Evolutionary conservation across 2,329 filamentous ascomycete genomes (phyloP).

Genomic region (Paramyrothecium sp.): DNA sequence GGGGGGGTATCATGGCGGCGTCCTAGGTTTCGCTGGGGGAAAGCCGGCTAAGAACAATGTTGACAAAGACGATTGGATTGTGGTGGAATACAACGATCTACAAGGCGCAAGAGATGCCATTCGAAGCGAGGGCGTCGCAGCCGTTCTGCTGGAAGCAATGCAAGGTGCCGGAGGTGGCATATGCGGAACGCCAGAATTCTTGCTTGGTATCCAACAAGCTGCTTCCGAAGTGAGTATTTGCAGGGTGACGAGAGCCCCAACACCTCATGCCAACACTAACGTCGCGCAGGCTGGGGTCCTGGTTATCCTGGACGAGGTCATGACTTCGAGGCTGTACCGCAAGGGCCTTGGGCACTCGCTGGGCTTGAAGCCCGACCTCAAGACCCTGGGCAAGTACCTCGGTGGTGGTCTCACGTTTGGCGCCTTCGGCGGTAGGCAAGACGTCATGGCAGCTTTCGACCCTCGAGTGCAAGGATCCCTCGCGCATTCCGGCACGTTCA

Average conservation of each 20-base stretch:
- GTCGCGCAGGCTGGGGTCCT: slow-evolving; percentile 44
- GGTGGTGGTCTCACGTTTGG: slow-evolving; percentile 67
- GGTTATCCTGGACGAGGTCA: slow-evolving; percentile 70
- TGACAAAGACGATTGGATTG: slow-evolving; percentile 53
- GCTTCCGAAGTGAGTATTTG: slow-evolving; percentile 33
- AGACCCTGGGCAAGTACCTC: slow-evolving; percentile 64
- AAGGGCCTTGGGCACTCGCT: slow-evolving; percentile 45
- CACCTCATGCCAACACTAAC: slow-evolving; percentile 1
- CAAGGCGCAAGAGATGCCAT: slow-evolving; percentile 42
- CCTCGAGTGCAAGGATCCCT: slow-evolving; percentile 39
- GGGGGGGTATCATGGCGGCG: slow-evolving; percentile 40
- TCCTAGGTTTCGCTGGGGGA: slow-evolving; percentile 31
- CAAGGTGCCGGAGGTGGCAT: slow-evolving; percentile 62
- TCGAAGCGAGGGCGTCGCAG: slow-evolving; percentile 48
- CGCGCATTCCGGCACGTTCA: slow-evolving; percentile 63
- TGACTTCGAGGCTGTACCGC: slow-evolving; percentile 58
- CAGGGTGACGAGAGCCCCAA: neutral
- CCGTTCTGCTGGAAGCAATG: slow-evolving; percentile 66
- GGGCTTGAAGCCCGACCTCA: slow-evolving; percentile 56
- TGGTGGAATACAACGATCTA: slow-evolving; percentile 62
- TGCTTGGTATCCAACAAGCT: slow-evolving; percentile 46
- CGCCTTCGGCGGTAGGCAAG: slow-evolving; percentile 59
- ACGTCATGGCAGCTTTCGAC: slow-evolving; percentile 60
- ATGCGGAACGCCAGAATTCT: slow-evolving; percentile 47
- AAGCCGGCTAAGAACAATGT: slow-evolving; percentile 41